Evolutionary conservation across 2,329 filamentous ascomycete genomes (phyloP), one percentile per base, ranked within the genome.

Genomic region (Orbilia javanica): DNA sequence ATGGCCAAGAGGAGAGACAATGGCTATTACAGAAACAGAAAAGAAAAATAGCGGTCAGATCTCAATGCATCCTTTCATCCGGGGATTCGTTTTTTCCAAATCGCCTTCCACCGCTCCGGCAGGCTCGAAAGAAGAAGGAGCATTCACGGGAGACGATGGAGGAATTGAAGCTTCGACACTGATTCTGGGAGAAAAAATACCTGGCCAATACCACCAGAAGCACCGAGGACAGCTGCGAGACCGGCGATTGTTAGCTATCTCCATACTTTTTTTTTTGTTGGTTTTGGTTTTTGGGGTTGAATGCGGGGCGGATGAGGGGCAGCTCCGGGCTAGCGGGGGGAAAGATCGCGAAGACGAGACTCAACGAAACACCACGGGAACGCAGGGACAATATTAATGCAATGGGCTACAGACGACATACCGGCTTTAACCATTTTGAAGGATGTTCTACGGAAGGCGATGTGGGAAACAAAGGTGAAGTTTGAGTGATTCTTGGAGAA

Each of bases 171-270:
- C 65, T 65, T 53, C 15, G 62, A 63, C 70, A 44, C 3, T 52
- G 52, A 36, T 31, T 52, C 65, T n/a, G 39, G 64, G 31, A 62
- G 66, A 46, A 84, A 46, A 84, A 87, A 83, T 85, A 96, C 94
- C 91, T 97, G 95, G 86, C 95, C 96, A 90, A 99, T 99, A 88
- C 96, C 96, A 87, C 96, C 96, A 85, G 95, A 91, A 85, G 95
- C 96, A 86, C 96, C 96, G 87, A 96, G 94, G 88, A 99, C 95
- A 84, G 88, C 88, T 89, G 81, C 67, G 29, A 39, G 64, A 22
- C 4, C 50, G 22, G 22, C 36, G 34, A 74, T 29, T 68, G 69
- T 79, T 46, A 74, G 75, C 42, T 46, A 31, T 67, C 36, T 63
- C 18, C 7, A 18, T 50, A 50, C 46, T 50, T 13, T 50, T n/a